Percentiles rank a stretch among this genome's conserved stretches.
Evolutionary conservation across 2,329 filamentous ascomycete genomes (phyloP).

Genomic region (Colletotrichum horii): DNA sequence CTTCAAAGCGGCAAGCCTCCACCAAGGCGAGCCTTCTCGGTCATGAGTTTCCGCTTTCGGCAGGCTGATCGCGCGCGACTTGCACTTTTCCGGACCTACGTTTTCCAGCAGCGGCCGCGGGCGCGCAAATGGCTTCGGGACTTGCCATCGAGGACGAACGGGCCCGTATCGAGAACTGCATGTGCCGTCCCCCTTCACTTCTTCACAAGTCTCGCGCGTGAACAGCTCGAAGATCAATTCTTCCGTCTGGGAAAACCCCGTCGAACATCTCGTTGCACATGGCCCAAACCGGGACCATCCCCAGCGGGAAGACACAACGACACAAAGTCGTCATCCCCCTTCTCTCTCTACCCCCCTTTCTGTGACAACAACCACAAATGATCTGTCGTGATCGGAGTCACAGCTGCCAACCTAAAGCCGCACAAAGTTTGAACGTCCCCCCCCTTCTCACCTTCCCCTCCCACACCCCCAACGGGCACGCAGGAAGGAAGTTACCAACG

Average conservation of each 20-base stretch:
- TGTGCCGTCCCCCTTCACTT: not conserved
- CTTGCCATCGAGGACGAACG: not conserved
- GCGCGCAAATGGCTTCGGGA: not conserved
- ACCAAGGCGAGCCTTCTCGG: not conserved
- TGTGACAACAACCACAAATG: not conserved
- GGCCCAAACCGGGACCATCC: not conserved
- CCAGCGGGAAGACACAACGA: not conserved
- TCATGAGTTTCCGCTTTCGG: not conserved
- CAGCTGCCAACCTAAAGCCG: slow-evolving; percentile 8
- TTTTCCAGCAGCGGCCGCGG: not conserved
- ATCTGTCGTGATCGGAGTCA: slow-evolving; percentile 15
- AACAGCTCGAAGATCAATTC: not conserved
- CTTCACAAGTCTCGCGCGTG: not conserved
- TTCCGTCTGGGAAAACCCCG: not conserved
- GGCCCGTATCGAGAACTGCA: not conserved
- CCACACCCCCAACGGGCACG: not conserved
- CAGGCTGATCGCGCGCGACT: not conserved
- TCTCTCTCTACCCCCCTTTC: not conserved
- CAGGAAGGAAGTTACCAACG: not conserved
- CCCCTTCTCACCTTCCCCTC: not conserved
- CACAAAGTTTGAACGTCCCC: not conserved
- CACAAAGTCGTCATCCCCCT: not conserved
- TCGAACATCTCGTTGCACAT: not conserved
- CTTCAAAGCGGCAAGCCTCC: not conserved
- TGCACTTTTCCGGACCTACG: not conserved